Evolutionary conservation across 441 rosid genomes (phyloP), one percentile per base, ranked within the genome.

Genomic region (Dalechampia spathulata): DNA sequence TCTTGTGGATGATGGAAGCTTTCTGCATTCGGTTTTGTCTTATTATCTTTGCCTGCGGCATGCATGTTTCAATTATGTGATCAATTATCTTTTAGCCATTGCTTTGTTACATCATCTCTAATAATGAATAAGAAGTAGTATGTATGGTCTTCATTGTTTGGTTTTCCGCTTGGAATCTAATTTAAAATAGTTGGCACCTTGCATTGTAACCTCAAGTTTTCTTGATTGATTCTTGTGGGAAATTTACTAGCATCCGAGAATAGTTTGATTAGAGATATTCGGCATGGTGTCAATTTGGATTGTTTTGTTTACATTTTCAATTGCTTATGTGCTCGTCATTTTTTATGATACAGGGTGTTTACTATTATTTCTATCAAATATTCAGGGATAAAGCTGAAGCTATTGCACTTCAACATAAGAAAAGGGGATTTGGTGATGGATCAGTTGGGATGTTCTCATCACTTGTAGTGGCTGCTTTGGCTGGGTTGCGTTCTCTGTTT

Each of bases 301-400:
- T 15, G 45, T 15, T 61, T 49, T 47, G 13, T 66, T 13, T 47
- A 47, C 42, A 11, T 45, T 64, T 64, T 17, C 49, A 60, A 41
- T 71, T 61, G 60, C 81, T 80, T 74, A 77, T 67, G 27, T 63
- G 52, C 57, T 30, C 27, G 36, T 70, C 76, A 20, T n/a, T 49
- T 78, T 67, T 67, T 34, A 66, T 88, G 78, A 52, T 71, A 69
- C 85, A 89, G 99, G 99, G 97, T 75, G 99, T 92, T 76, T 92
- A 89, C 72, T 92, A 89, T 72, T 92, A 86, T 85, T 89, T 89
- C 81, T 92, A 89, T 86, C 94, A 92, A 89, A 86, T 92, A 78
- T 92, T 92, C 76, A 83, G 97, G 82, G 83, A 69, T 69, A 88
- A 69, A 77, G 96, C 86, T 61, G 95, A 82, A 80, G 74, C 74